These are phyloP conservation scores for Polysphondylium violaceum DNA, from an alignment of 78 protist species.

Conservation along the genomic window DNA sequence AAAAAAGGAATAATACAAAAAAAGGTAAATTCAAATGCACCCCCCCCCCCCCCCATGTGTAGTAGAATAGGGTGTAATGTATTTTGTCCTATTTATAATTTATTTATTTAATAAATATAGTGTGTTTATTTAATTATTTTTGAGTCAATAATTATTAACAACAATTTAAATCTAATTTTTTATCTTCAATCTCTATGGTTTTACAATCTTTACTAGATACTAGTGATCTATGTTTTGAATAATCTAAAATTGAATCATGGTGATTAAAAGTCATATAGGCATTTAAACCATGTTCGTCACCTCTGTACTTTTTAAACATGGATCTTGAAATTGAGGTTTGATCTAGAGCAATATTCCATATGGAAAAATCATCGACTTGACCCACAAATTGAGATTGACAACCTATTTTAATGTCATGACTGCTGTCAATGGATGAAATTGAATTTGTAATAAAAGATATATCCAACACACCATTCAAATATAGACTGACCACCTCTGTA, in stretches of 20 bases:
- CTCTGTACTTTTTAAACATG: conserved; percentile 65
- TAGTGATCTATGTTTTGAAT: conserved; percentile 22
- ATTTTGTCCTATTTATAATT: too few relatives aligned
- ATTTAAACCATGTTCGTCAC: conserved; percentile 23
- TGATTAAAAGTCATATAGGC: conserved; percentile 42
- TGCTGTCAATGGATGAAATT: not conserved
- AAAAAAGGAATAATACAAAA: too few relatives aligned
- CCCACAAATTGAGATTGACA: conserved; percentile 21
- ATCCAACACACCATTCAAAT: conserved; percentile 33
- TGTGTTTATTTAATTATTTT: too few relatives aligned
- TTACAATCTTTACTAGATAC: not conserved
- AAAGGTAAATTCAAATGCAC: too few relatives aligned
- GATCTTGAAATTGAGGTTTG: not conserved
- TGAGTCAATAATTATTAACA: conserved; percentile 17
- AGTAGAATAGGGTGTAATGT: too few relatives aligned
- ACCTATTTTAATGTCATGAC: conserved; percentile 10
- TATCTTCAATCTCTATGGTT: not conserved
- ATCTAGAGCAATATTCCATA: conserved; percentile 19
- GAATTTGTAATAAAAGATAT: not conserved
- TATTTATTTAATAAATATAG: too few relatives aligned
- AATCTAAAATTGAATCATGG: not conserved
- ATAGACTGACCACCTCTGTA: conserved; percentile 1
- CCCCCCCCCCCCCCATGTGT: too few relatives aligned
- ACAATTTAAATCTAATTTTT: conserved; percentile 22
- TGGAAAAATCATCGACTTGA: conserved; percentile 33